Percentiles rank a stretch among this genome's conserved stretches.
Evolutionary conservation across 176 grass and related monocot species (phyloP).

Genomic region (Guadua angustifolia): DNA sequence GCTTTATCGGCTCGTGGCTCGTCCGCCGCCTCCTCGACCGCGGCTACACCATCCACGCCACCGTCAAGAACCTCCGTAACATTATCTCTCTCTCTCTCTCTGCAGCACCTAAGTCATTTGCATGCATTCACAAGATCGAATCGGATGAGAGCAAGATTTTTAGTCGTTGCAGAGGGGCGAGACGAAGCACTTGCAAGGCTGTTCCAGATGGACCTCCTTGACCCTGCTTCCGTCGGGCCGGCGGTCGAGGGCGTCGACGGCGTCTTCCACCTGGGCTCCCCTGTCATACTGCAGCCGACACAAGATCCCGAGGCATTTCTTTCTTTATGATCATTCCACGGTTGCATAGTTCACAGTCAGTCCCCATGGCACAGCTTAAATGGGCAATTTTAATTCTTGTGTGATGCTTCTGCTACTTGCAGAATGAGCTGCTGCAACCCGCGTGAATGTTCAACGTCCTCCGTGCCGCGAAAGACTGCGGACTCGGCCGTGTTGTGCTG

Average conservation of each 20-base stretch:
- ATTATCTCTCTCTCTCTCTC: not conserved
- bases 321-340: not conserved
- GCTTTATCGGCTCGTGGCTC: constrained; percentile 87
- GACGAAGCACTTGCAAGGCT: constrained; percentile 66
- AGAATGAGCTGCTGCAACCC: too few species aligned
- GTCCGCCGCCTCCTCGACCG: constrained; percentile 73
- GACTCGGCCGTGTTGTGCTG: too few species aligned
- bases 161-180: constrained; percentile 42
- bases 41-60: constrained; percentile 78
- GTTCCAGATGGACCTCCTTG: constrained; percentile 68
- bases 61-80: constrained; percentile 67
- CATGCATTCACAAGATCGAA: not conserved
- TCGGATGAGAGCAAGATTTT: not conserved
- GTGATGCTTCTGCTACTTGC: too few species aligned
- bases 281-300: constrained; percentile 20
- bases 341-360: not conserved
- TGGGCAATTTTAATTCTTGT: too few species aligned
- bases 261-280: constrained; percentile 70
- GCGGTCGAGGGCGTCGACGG: constrained; percentile 54
- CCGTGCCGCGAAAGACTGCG: too few species aligned
- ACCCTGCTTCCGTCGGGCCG: constrained; percentile 38
- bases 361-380: too few species aligned
- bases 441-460: too few species aligned
- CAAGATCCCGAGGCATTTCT: constrained; percentile 59
- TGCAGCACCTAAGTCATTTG: too few species aligned